Evolutionary conservation across 768 basidiomycete species (phyloP).

Genomic region (Tylopilus rubrobrunneus): DNA sequence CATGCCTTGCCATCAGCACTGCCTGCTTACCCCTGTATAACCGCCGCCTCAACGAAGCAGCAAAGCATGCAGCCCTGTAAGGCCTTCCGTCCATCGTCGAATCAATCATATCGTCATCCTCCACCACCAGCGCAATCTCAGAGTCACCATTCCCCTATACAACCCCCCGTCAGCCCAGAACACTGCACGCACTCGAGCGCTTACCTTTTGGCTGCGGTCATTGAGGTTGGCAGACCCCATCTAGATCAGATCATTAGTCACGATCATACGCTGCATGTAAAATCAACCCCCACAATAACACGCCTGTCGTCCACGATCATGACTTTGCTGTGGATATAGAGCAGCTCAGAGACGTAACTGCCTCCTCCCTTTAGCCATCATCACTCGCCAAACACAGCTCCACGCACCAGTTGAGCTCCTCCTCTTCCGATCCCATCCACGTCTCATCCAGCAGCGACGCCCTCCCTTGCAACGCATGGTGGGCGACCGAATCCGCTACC

Average conservation of each 20-base stretch:
- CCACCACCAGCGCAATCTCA: slow-evolving; percentile 89
- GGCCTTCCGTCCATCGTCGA: slow-evolving; percentile 75
- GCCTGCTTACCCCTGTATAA: slow-evolving; percentile 66
- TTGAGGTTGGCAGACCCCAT: slow-evolving; percentile 95
- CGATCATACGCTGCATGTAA: not conserved
- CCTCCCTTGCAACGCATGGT: slow-evolving; percentile 68
- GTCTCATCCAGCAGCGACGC: slow-evolving; percentile 66
- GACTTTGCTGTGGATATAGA: slow-evolving; percentile 84
- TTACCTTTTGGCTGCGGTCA: slow-evolving; percentile 76
- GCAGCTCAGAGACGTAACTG: slow-evolving; percentile 75
- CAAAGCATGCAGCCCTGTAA: slow-evolving; percentile 75
- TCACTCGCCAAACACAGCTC: slow-evolving; percentile 1
- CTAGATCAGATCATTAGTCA: slow-evolving; percentile 33
- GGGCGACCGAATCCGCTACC: slow-evolving; percentile 75
- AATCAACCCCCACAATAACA: slow-evolving; percentile 64
- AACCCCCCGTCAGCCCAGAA: slow-evolving; percentile 3
- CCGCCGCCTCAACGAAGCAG: slow-evolving; percentile 76
- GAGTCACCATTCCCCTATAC: slow-evolving; percentile 86
- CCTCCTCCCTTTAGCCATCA: slow-evolving; percentile 7
- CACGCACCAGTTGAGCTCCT: slow-evolving; percentile 77
- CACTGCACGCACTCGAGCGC: not conserved
- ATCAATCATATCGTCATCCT: slow-evolving; percentile 77
- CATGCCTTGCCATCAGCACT: not conserved
- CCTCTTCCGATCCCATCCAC: slow-evolving; percentile 81
- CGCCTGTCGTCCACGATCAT: slow-evolving; percentile 94